Percentiles rank a stretch among this genome's conserved stretches.
Evolutionary conservation across 495 filamentous ascomycete genomes (phyloP).

Genomic region (Cladorrhinum samala): DNA sequence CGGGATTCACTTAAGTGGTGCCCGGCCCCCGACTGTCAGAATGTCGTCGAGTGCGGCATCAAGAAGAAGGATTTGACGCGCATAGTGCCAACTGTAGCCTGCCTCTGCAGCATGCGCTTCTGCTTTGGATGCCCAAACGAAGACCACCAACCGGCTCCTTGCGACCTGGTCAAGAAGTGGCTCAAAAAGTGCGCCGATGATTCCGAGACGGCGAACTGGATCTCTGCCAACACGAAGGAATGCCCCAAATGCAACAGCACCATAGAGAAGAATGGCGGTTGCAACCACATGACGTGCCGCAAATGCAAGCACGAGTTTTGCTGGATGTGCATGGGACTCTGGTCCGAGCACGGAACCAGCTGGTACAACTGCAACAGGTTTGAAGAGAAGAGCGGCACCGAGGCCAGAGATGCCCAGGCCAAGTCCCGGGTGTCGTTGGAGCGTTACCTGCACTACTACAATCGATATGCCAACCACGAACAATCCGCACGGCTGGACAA

Average conservation of each 20-base stretch:
- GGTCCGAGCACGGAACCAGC: slow-evolving; percentile 98
- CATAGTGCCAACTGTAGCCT: slow-evolving; percentile 84
- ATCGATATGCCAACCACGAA: slow-evolving; percentile 97
- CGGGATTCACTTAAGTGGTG: slow-evolving; percentile 95
- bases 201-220: slow-evolving; percentile 98
- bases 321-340: slow-evolving; percentile 99
- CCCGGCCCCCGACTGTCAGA: slow-evolving; percentile 89
- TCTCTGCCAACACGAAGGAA: slow-evolving; percentile 97
- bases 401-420: slow-evolving; percentile 85
- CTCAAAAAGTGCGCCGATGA: slow-evolving; percentile 98
- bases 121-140: slow-evolving; percentile 93
- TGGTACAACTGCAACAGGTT: slow-evolving; percentile 99
- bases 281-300: slow-evolving; percentile 98
- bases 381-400: slow-evolving; percentile 88
- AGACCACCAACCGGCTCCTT: slow-evolving; percentile 93
- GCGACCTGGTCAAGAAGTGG: slow-evolving; percentile 89
- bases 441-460: slow-evolving; percentile 96
- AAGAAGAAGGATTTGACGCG: slow-evolving; percentile 77
- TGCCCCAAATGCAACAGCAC: slow-evolving; percentile 93
- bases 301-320: slow-evolving; percentile 99
- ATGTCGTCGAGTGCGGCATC: slow-evolving; percentile 80
- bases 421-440: slow-evolving; percentile 84
- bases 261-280: slow-evolving; percentile 98
- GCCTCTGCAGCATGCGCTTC: slow-evolving; percentile 76
- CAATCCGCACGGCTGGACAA: slow-evolving; percentile 96